Conservation (phyloP, 495 filamentous ascomycete genomes). For the Neurospora cerealis region DNA sequence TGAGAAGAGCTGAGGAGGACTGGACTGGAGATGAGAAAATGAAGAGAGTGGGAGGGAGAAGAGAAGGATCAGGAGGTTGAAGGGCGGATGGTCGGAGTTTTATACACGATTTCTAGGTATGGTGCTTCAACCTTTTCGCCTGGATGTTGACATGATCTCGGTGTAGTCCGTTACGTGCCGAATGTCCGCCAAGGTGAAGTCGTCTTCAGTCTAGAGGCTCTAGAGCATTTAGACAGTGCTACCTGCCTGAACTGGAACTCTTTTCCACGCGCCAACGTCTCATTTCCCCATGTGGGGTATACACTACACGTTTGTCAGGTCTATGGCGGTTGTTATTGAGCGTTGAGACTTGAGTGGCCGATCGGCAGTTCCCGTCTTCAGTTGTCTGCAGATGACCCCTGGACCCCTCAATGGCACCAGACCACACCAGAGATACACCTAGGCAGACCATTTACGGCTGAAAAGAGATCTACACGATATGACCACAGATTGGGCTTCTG, state of each 20-base stretch:
- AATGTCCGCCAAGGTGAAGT: neutral
- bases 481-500: neutral
- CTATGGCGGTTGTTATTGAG: neutral
- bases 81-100: neutral
- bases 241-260: neutral
- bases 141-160: neutral
- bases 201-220: neutral
- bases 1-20: neutral
- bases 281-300: neutral
- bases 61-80: neutral
- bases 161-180: neutral
- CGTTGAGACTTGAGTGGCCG: neutral
- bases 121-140: neutral
- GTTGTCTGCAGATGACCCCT: neutral
- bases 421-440: neutral
- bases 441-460: neutral
- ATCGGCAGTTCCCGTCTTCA: neutral
- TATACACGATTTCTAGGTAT: neutral
- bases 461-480: neutral
- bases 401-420: neutral
- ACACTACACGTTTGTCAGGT: neutral
- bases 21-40: neutral
- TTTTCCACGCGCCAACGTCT: neutral
- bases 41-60: neutral
- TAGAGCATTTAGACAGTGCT: neutral